Evolutionary conservation across 805 yeast genomes (phyloP).

Genomic region (Pichia thaimueangensis): DNA sequence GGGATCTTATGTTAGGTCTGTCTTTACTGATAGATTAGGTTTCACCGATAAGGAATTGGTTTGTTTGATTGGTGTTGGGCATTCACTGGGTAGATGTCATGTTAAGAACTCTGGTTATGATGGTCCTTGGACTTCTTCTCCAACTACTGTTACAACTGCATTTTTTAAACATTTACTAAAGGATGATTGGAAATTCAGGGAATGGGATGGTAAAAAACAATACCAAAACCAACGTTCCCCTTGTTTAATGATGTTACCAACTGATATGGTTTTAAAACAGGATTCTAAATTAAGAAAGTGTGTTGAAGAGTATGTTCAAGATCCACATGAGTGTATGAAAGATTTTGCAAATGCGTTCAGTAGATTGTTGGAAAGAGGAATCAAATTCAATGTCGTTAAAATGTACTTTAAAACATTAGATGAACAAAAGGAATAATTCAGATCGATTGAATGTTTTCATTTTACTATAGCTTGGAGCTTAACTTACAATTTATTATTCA

Average conservation of each 20-base stretch:
- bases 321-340: slow-evolving; percentile 41
- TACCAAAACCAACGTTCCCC: slow-evolving; percentile 56
- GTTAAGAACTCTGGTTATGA: slow-evolving; percentile 65
- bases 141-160: slow-evolving; percentile 68
- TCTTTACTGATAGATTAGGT: slow-evolving; percentile 40
- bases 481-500: too few relatives aligned
- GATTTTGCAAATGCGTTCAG: slow-evolving; percentile 43
- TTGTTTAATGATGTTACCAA: slow-evolving; percentile 50
- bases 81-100: slow-evolving; percentile 44
- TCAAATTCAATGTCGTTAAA: slow-evolving; percentile 44
- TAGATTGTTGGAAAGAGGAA: slow-evolving; percentile 64
- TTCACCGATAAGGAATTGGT: slow-evolving; percentile 43
- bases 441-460: too few relatives aligned
- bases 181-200: slow-evolving; percentile 53
- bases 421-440: too few relatives aligned
- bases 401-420: slow-evolving; percentile 59
- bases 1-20: slow-evolving; percentile 37
- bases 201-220: slow-evolving; percentile 59
- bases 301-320: slow-evolving; percentile 44
- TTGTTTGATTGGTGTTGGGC: slow-evolving; percentile 41
- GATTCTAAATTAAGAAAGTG: slow-evolving; percentile 40
- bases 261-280: slow-evolving; percentile 48
- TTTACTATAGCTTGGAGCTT: too few relatives aligned
- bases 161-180: slow-evolving; percentile 50
- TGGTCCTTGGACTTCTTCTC: slow-evolving; percentile 86